phyloP scores from a whole-genome alignment of 345 rosid genomes.

The Rhodomyrtus tomentosa region DNA sequence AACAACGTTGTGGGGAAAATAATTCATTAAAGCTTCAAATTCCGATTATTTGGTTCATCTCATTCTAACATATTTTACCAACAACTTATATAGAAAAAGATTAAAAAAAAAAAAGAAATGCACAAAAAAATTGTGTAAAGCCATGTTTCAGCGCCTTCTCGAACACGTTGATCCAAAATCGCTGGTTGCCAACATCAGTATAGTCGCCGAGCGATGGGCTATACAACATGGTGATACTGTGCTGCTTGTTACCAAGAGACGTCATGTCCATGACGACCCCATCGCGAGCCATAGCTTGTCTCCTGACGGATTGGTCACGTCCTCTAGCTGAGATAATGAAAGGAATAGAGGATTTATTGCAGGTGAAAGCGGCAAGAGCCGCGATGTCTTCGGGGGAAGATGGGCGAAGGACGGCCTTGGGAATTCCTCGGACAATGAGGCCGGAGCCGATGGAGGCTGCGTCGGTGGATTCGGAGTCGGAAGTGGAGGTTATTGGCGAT shows the following conservation, averaged over 20 bases:
- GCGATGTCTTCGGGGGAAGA: conserved; percentile 14
- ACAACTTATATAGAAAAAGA: too few relatives aligned
- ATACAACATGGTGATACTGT: neutral
- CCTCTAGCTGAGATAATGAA: conserved; percentile 30
- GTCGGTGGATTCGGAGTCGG: conserved; percentile 9
- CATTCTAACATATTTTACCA: too few relatives aligned
- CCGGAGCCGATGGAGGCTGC: conserved; percentile 26
- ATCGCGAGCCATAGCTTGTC: conserved; percentile 28
- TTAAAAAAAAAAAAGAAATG: too few relatives aligned
- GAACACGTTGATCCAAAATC: conserved; percentile 31
- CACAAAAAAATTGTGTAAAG: too few relatives aligned
- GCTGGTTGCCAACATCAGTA: conserved; percentile 30
- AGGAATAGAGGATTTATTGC: neutral
- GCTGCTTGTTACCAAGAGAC: conserved; percentile 1
- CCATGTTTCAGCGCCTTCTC: conserved; percentile 10
- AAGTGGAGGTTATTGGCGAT: neutral
- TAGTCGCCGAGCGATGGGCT: neutral
- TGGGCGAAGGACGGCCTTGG: conserved; percentile 23
- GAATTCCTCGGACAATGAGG: conserved; percentile 8
- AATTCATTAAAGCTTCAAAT: too few relatives aligned
- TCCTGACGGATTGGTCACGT: conserved; percentile 22
- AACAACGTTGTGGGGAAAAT: too few relatives aligned
- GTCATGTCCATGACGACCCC: conserved; percentile 43
- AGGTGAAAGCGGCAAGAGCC: conserved; percentile 8
- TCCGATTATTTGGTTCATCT: too few relatives aligned